Base-by-base conservation (phyloP, 2,329 filamentous ascomycete species). In the Akanthomyces dipterigenus region DNA sequence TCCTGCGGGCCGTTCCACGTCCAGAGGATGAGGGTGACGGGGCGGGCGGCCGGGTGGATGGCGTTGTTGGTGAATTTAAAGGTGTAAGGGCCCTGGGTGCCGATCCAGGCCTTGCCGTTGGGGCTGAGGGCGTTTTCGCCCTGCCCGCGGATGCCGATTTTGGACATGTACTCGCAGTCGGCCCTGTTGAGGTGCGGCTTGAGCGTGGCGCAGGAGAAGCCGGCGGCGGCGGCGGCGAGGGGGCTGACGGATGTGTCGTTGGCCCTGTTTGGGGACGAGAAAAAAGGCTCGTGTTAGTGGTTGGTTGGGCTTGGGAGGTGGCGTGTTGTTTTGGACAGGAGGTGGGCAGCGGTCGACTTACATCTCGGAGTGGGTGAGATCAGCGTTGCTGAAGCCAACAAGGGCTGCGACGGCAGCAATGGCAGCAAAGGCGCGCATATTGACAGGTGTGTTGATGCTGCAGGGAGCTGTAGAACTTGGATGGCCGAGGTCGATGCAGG, bases 21-120 rank as follows among this genome's bases (percentile, higher is more conserved):
- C 68, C 70, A 71, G 5, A 71, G 36, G 26, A 72, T 61, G n/a
- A 72, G 40, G 20, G 63, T 68, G n/a, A 69, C 42, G 12, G 69
- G 66, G 51, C 58, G 11, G 14, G 38, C 26, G 54, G 45, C 20
- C 36, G 53, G 20, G n/a, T 20, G 9, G 20, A 34, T 34, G 45
- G 65, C 68, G 20, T 55, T 62, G 64, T 71, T 72, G 46, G 64
- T 66, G 62, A 71, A 72, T 4, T 63, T 67, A 62, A 72, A 69
- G 6, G 59, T 69, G 65, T 70, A 70, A 40, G 67, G 68, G 0
- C 70, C 71, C 11, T 67, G 62, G 9, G 63, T 22, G 54, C 70
- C 70, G 55, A 72, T 67, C 69, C 69, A 73, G 54, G 71, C 70
- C 31, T 63, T 57, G 24, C 63, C 64, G 53, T 67, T 69, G 63